A percentile compares a stretch with the other conserved stretches of the same genome.
Conservation (phyloP, 345 rosid species). For the Melastoma malabathricum region DNA sequence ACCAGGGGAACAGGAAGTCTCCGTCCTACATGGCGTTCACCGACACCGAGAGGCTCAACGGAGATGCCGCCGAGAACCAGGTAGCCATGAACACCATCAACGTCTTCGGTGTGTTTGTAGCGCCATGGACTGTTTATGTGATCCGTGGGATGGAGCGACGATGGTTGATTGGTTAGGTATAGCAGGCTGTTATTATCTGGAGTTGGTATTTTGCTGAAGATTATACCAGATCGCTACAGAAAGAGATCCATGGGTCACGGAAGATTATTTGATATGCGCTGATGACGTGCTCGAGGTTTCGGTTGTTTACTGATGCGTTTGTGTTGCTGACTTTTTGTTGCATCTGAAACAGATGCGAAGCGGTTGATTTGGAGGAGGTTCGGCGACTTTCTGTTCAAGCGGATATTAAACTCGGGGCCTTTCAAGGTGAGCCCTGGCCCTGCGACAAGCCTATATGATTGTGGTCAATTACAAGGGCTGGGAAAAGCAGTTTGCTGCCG, state of each 20-base stretch:
- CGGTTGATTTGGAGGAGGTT: constrained; percentile 34
- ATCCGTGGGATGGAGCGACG: no score
- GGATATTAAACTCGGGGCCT: constrained; percentile 31
- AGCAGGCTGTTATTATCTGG: no score
- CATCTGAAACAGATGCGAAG: constrained; percentile 19
- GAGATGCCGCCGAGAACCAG: constrained; percentile 56
- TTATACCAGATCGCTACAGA: no score
- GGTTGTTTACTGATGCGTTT: no score
- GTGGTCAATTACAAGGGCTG: constrained; percentile 21
- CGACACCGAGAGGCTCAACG: constrained; percentile 39
- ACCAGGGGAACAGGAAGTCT: constrained; percentile 39
- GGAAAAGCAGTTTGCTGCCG: constrained; percentile 32
- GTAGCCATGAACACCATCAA: constrained; percentile 50
- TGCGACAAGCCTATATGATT: constrained; percentile 27
- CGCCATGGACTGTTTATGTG: neutral
- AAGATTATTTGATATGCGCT: no score
- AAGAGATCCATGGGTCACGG: no score
- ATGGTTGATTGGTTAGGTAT: no score
- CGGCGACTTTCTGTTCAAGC: constrained; percentile 26
- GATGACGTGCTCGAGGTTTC: no score
- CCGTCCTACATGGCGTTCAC: constrained; percentile 47
- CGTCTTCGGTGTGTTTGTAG: constrained; percentile 29
- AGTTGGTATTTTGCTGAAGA: no score
- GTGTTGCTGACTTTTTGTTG: no score
- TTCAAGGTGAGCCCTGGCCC: constrained; percentile 27